Conservation (phyloP, 2,329 filamentous ascomycete species). For the Hysterium pulicare region DNA sequence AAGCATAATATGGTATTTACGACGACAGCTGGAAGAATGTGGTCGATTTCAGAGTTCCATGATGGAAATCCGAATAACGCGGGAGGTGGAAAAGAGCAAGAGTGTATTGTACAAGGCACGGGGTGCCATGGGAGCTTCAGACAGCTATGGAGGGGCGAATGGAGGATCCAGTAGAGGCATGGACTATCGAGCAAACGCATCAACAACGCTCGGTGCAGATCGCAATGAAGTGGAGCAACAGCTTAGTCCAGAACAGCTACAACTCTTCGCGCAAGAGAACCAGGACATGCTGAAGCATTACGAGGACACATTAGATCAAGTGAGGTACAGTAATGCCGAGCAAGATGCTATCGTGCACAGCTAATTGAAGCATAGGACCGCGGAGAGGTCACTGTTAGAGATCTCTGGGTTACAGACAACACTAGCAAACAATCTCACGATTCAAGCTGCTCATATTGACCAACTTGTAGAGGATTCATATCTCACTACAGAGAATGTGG, state of each 20-base stretch:
- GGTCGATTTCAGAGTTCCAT: slow-evolving; percentile 78
- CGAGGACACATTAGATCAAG: slow-evolving; percentile 89
- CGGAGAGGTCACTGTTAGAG: slow-evolving; percentile 85
- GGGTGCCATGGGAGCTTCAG: slow-evolving; percentile 24
- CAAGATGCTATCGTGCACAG: background rate
- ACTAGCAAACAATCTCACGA: slow-evolving; percentile 78
- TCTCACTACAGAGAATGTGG: slow-evolving; percentile 80
- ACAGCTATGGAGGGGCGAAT: slow-evolving; percentile 20
- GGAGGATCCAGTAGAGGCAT: slow-evolving; percentile 10
- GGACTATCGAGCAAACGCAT: slow-evolving; percentile 26
- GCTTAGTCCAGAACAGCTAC: slow-evolving; percentile 79
- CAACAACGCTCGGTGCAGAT: slow-evolving; percentile 19
- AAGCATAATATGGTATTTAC: slow-evolving; percentile 77
- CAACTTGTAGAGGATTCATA: slow-evolving; percentile 82
- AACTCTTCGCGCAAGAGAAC: slow-evolving; percentile 92
- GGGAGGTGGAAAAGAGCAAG: slow-evolving; percentile 86
- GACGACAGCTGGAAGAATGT: slow-evolving; percentile 70
- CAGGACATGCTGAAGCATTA: slow-evolving; percentile 90
- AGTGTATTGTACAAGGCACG: slow-evolving; percentile 73
- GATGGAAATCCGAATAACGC: slow-evolving; percentile 83
- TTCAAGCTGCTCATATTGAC: slow-evolving; percentile 84
- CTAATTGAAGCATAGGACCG: slow-evolving; percentile 57
- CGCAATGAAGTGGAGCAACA: slow-evolving; percentile 49
- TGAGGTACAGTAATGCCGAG: slow-evolving; percentile 62
- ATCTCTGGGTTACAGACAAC: slow-evolving; percentile 90